Evolutionary conservation across 495 filamentous ascomycete genomes (phyloP).

Genomic region (Podospora pseudopauciseta): DNA sequence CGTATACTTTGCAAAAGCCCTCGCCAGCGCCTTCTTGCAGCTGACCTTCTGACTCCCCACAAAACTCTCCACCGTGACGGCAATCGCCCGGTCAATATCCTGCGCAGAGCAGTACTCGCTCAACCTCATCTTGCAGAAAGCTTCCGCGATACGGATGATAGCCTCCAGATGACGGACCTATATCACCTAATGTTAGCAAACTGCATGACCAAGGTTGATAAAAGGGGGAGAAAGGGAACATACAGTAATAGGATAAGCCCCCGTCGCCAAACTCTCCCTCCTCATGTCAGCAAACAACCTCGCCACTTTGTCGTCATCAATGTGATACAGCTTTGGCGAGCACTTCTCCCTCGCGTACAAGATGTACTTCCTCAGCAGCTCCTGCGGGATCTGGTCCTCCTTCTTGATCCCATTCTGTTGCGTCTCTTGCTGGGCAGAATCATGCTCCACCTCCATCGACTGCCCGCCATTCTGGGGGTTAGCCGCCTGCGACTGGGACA

Average conservation of each 20-base stretch:
- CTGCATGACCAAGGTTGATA: neutral
- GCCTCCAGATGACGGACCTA: conserved; percentile 96
- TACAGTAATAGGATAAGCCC: conserved; percentile 97
- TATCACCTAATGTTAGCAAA: conserved; percentile 20
- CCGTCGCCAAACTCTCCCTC: conserved; percentile 84
- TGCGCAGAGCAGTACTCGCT: conserved; percentile 83
- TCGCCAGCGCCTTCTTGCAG: conserved; percentile 93
- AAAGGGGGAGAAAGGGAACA: conserved; percentile 31
- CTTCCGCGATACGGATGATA: conserved; percentile 88
- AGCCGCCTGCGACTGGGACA: conserved; percentile 48
- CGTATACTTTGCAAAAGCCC: conserved; percentile 96
- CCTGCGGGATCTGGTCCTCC: conserved; percentile 82
- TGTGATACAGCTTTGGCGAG: conserved; percentile 90
- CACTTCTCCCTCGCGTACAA: conserved; percentile 90
- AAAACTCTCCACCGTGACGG: conserved; percentile 94
- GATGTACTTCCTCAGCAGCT: conserved; percentile 93
- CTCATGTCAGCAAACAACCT: conserved; percentile 95
- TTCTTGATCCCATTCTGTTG: conserved; percentile 46
- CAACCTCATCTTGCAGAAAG: conserved; percentile 94
- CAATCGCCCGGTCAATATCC: conserved; percentile 96
- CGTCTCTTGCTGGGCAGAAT: conserved; percentile 36
- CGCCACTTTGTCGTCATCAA: conserved; percentile 96
- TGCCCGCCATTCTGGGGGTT: conserved; percentile 42
- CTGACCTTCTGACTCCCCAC: conserved; percentile 95
- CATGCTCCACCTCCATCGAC: conserved; percentile 60